Evolutionary conservation across 148 eudicot genomes (phyloP).

Genomic region (Rhododendron kiyosumense): DNA sequence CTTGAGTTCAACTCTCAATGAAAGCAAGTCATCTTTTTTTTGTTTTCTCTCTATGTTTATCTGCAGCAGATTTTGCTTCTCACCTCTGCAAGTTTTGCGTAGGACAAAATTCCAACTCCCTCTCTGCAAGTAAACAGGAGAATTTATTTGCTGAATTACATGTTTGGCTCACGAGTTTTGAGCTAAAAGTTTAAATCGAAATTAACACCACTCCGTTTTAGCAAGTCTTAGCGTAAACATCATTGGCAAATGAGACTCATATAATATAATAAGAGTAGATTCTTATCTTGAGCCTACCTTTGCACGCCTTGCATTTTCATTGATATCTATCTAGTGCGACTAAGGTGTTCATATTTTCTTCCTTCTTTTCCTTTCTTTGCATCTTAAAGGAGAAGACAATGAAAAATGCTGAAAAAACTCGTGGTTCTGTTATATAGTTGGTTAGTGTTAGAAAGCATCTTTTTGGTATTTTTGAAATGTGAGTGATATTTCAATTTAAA

Average conservation of each 20-base stretch:
- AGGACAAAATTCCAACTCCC: neutral
- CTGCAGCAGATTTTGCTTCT: neutral
- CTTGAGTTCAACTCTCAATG: constrained; percentile 5
- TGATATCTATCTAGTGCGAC: neutral
- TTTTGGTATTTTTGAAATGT: neutral
- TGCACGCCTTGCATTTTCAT: neutral
- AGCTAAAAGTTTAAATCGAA: neutral
- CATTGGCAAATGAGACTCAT: neutral
- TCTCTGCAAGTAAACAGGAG: neutral
- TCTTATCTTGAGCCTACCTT: no score
- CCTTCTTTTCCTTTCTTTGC: neutral
- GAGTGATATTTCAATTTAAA: no score
- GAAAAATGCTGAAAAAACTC: neutral
- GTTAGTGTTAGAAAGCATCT: neutral
- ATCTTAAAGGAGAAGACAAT: neutral
- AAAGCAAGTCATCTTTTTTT: neutral
- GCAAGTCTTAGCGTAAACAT: neutral
- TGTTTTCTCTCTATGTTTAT: neutral
- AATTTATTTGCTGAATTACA: neutral
- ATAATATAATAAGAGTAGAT: neutral
- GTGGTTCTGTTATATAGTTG: neutral
- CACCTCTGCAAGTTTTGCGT: neutral
- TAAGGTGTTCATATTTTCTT: neutral
- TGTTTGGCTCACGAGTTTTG: neutral
- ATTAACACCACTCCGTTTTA: neutral